phyloP scores from a whole-genome alignment of 176 grass and related monocot species.

The Thinopyrum elongatum region DNA sequence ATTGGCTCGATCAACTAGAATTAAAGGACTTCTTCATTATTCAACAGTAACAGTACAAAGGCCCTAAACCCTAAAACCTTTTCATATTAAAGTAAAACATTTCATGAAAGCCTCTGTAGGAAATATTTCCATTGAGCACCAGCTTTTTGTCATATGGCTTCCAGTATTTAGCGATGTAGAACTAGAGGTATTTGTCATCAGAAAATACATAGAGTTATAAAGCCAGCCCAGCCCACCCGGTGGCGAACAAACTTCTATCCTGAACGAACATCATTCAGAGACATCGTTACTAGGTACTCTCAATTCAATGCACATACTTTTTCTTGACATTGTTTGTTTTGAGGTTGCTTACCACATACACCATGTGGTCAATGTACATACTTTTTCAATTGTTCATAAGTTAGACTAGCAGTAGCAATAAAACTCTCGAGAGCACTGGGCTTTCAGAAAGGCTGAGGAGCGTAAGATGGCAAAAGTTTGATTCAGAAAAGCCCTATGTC shows the following conservation, averaged over 20 bases:
- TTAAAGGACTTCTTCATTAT: not conserved
- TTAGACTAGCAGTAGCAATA: not conserved
- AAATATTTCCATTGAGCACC: not conserved
- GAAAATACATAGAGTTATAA: not conserved
- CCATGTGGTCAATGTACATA: no score
- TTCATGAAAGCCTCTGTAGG: not conserved
- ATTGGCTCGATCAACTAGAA: not conserved
- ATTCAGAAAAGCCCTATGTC: not conserved
- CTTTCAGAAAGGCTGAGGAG: not conserved
- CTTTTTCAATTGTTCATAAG: not conserved
- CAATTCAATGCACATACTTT: not conserved
- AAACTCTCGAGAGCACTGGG: not conserved
- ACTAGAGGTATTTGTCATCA: not conserved
- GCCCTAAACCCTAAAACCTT: not conserved
- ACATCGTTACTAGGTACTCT: not conserved
- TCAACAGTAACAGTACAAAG: not conserved
- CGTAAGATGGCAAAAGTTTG: not conserved
- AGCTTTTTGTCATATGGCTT: not conserved
- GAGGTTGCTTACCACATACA: no score
- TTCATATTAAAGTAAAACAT: not conserved
- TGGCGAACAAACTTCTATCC: not conserved
- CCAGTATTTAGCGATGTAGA: not conserved
- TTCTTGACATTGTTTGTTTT: no score
- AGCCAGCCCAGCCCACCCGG: not conserved
- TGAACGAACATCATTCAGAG: not conserved